phyloP scores from a whole-genome alignment of 257 asterid species.

The Ajuga chamaepitys region DNA sequence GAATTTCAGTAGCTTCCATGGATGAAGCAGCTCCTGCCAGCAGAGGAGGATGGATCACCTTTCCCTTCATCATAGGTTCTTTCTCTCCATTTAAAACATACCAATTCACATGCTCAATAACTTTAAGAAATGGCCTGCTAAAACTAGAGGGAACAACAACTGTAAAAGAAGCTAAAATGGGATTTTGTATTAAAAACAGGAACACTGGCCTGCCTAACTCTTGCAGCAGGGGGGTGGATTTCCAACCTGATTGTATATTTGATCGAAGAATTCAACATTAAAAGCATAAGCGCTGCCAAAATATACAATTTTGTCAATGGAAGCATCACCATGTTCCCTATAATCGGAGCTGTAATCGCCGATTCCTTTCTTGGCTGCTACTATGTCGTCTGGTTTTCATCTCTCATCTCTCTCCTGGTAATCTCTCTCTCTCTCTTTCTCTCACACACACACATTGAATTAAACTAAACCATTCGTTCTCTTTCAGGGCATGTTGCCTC shows the following conservation, averaged over 20 bases:
- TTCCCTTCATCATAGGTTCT: slow-evolving; percentile 52
- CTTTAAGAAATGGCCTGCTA: too few relatives aligned
- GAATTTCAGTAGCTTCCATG: slow-evolving; percentile 16
- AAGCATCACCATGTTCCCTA: slow-evolving; percentile 61
- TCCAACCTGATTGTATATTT: slow-evolving; percentile 63
- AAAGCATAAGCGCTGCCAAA: slow-evolving; percentile 73
- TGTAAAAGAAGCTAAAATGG: slow-evolving; percentile 3
- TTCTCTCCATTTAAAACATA: too few relatives aligned
- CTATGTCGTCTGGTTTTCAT: slow-evolving; percentile 71
- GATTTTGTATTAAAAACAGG: slow-evolving; percentile 26
- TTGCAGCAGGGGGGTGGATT: slow-evolving; percentile 70
- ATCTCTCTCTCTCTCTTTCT: too few relatives aligned
- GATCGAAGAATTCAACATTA: slow-evolving; percentile 66
- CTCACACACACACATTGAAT: not conserved
- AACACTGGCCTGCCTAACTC: slow-evolving; percentile 47
- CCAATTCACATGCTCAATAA: too few relatives aligned
- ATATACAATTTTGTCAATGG: slow-evolving; percentile 62
- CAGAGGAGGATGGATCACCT: slow-evolving; percentile 52
- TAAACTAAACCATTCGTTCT: not conserved
- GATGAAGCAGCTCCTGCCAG: slow-evolving; percentile 15
- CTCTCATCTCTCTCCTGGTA: slow-evolving; percentile 66
- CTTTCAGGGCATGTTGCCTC: slow-evolving; percentile 36
- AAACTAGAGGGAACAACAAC: too few relatives aligned
- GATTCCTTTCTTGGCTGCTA: slow-evolving; percentile 67
- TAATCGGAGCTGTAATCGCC: slow-evolving; percentile 63